Percentiles rank a stretch among this genome's conserved stretches.
phyloP scores from a whole-genome alignment of 306 rosid genomes.

The Lagenaria siceraria region DNA sequence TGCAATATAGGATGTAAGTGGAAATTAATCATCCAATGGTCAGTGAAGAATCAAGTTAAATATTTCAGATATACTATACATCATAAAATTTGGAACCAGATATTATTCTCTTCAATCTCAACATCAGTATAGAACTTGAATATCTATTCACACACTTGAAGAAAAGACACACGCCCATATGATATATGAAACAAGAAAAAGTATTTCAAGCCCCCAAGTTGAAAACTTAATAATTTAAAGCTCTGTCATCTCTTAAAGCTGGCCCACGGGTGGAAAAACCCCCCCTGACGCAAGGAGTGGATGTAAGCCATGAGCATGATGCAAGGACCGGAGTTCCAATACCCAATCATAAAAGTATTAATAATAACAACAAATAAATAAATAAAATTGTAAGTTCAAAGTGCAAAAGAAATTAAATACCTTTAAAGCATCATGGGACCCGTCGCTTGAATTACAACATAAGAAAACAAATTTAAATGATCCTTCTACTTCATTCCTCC shows the following conservation, averaged over 20 bases:
- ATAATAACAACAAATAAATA: background rate
- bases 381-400: background rate
- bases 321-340: background rate
- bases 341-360: background rate
- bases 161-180: background rate
- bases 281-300: background rate
- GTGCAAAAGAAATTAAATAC: conserved; percentile 28
- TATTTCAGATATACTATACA: background rate
- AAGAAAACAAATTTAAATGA: conserved; percentile 73
- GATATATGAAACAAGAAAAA: background rate
- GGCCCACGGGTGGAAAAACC: background rate
- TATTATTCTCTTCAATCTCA: background rate
- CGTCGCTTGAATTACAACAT: conserved; percentile 78
- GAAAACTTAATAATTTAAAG: background rate
- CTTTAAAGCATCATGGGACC: conserved; percentile 61
- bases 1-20: background rate
- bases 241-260: background rate
- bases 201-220: background rate
- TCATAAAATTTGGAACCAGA: background rate
- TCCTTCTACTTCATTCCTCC: conserved; percentile 49
- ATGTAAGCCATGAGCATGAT: background rate
- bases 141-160: background rate
- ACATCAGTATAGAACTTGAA: background rate
- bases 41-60: background rate
- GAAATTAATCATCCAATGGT: background rate